phyloP scores from a whole-genome alignment of 352 stramenopile species.

The Pythium graminicola region DNA sequence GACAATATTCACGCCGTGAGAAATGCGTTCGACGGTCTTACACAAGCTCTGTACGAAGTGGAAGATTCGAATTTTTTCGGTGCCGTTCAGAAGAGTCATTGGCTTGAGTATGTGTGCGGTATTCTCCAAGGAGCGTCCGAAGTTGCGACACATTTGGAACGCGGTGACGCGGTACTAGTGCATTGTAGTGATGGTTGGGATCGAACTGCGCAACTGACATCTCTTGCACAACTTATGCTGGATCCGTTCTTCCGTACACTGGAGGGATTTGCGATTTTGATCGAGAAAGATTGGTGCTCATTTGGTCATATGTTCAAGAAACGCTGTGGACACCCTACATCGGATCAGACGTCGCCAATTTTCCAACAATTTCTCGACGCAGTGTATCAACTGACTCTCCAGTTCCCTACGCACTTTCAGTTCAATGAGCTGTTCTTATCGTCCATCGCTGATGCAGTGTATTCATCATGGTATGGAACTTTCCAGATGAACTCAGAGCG shows the following conservation, averaged over 20 bases:
- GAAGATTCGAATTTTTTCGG: slow-evolving; percentile 83
- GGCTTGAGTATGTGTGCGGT: slow-evolving; percentile 76
- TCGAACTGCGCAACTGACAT: slow-evolving; percentile 67
- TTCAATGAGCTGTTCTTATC: slow-evolving; percentile 95
- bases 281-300: slow-evolving; percentile 85
- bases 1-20: slow-evolving; percentile 86
- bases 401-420: slow-evolving; percentile 97
- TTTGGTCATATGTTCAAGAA: slow-evolving; percentile 89
- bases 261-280: slow-evolving; percentile 67
- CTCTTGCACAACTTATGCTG: slow-evolving; percentile 77
- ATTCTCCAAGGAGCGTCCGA: slow-evolving; percentile 70
- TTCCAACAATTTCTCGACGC: slow-evolving; percentile 99
- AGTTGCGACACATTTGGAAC: slow-evolving; percentile 68
- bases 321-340: slow-evolving; percentile 65
- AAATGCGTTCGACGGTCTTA: slow-evolving; percentile 56
- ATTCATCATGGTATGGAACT: slow-evolving; percentile 94
- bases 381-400: slow-evolving; percentile 95
- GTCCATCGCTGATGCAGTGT: slow-evolving; percentile 93
- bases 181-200: slow-evolving; percentile 86
- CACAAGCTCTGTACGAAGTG: slow-evolving; percentile 74
- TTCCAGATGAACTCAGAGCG: slow-evolving; percentile 88
- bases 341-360: slow-evolving; percentile 95
- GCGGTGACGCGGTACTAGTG: slow-evolving; percentile 67
- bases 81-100: slow-evolving; percentile 77
- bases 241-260: slow-evolving; percentile 78